These are phyloP conservation scores for Glycyrrhiza uralensis DNA, from an alignment of 306 rosid species.

Conservation along the genomic window DNA sequence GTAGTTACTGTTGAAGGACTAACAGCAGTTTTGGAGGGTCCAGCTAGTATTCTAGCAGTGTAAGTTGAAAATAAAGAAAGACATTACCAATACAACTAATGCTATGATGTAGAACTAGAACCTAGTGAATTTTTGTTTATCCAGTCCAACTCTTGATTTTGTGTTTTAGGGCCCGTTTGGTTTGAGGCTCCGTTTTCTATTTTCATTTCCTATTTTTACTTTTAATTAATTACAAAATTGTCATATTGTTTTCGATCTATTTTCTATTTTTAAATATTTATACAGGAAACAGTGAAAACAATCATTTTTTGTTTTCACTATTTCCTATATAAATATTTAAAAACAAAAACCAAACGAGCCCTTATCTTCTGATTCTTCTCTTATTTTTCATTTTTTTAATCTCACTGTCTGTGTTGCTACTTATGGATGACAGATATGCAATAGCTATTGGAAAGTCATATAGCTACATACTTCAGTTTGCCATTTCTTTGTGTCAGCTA, in stretches of 20 bases:
- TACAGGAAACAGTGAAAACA: too few species aligned
- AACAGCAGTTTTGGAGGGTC: constrained; percentile 78
- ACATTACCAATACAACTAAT: not conserved
- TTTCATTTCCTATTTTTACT: too few species aligned
- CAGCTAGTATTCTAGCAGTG: constrained; percentile 80
- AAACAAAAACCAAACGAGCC: too few species aligned
- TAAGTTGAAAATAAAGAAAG: constrained; percentile 41
- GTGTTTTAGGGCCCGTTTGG: too few species aligned
- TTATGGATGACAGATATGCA: constrained; percentile 67
- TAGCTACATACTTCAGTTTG: constrained; percentile 78
- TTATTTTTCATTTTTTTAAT: not conserved
- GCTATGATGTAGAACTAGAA: not conserved
- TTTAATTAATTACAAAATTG: too few species aligned
- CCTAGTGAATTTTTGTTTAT: not conserved
- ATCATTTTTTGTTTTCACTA: too few species aligned
- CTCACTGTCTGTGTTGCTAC: not conserved
- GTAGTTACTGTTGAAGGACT: constrained; percentile 72
- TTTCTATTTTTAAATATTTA: too few species aligned
- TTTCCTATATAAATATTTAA: too few species aligned
- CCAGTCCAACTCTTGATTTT: not conserved
- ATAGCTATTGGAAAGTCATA: constrained; percentile 69
- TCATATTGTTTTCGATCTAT: too few species aligned
- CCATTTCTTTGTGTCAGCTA: constrained; percentile 81
- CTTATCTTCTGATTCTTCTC: too few species aligned
- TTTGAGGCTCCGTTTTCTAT: too few species aligned